Evolutionary conservation across 805 yeast genomes (phyloP).

Genomic region (Hanseniaspora singularis): DNA sequence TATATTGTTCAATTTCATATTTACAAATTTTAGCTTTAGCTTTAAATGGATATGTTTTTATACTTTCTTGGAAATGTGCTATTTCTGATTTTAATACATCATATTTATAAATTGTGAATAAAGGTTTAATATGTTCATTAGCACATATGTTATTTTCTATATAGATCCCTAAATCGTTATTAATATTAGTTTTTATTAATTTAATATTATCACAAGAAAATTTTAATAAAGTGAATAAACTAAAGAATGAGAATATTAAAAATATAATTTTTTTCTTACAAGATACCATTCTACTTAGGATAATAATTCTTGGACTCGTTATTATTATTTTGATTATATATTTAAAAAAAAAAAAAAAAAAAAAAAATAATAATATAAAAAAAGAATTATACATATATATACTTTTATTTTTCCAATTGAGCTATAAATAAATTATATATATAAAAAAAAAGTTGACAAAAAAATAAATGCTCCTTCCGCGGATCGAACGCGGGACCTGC

Average conservation of each 20-base stretch:
- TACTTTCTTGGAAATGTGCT: not conserved
- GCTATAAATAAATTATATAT: not conserved
- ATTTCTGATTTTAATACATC: not conserved
- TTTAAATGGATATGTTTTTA: not conserved
- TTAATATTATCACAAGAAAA: not conserved
- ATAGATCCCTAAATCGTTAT: not conserved
- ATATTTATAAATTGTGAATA: not conserved
- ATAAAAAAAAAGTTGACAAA: not conserved
- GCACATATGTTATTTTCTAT: not conserved
- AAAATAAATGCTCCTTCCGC: slow-evolving; percentile 45
- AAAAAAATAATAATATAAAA: not conserved
- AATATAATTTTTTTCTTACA: not conserved
- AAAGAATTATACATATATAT: too few species aligned
- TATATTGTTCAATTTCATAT: not conserved
- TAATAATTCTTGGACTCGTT: too few species aligned
- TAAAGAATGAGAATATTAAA: not conserved
- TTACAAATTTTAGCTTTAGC: not conserved
- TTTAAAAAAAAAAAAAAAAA: not conserved
- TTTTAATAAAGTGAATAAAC: not conserved
- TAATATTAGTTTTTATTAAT: not conserved
- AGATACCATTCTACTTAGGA: not conserved
- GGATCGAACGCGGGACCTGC: slow-evolving; percentile 87
- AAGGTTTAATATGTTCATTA: not conserved
- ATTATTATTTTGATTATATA: not conserved
- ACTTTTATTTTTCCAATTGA: too few species aligned